Evolutionary conservation across 768 basidiomycete species (phyloP), one percentile per base, ranked within the genome.

Genomic region (Tremella fuciformis): DNA sequence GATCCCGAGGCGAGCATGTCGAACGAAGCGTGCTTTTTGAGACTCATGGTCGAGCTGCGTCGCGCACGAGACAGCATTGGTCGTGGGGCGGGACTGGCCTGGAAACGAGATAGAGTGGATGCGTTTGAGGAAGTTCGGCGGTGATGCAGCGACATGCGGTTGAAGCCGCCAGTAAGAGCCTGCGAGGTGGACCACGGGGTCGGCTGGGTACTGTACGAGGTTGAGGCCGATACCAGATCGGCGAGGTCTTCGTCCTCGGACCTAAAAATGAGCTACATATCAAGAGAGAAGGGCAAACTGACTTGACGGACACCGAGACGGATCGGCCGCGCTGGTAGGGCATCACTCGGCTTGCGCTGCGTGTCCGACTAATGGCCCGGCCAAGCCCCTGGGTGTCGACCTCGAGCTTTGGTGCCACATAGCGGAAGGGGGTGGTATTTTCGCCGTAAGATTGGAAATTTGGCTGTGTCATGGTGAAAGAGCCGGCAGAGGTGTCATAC

Each of bases 261-360:
- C 21, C 63, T 68, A 22, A 8, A 7, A 18, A 29, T 64, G 57
- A 57, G 52, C 58, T n/a, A 24, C 11, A n/a, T 29, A 15, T 18
- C 13, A 6, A 34, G 29, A 34, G 4, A 6, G 29, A 34, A 11
- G 29, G 29, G 22, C 41, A 15, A 21, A 57, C 65, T 59, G 39
- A 63, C 69, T 58, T 57, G 21, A 58, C 59, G 8, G 56, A 65
- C 18, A 67, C 41, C 22, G 61, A 61, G 13, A 63, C 65, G 15
- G 65, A 67, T 26, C 65, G 58, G 8, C 61, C 40, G 29, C 69
- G 56, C 15, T 56, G 46, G 49, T 67, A 70, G 8, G 69, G 69
- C 29, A 19, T 50, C 11, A 39, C 51, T 34, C 69, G 46, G 40
- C 62, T 67, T 4, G 53, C 25, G 40, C 65, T 65, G 22, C 65